A percentile compares a stretch with the other conserved stretches of the same genome.
Conservation (phyloP, 2,329 filamentous ascomycete species). For the Bipolaris oryzae region DNA sequence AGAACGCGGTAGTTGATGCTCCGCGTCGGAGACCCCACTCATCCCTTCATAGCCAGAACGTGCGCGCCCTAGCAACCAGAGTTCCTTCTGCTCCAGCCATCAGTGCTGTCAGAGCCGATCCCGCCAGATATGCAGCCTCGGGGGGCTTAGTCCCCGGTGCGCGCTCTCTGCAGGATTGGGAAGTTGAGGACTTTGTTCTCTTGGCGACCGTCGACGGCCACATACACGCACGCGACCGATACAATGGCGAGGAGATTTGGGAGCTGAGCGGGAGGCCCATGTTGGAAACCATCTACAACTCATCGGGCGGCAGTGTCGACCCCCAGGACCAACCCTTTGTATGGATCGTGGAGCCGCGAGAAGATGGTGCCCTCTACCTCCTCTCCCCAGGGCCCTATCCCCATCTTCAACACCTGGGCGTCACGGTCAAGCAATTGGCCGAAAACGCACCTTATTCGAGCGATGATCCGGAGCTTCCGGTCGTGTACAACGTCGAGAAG, state of each 20-base stretch:
- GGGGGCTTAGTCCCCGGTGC: conserved; percentile 67
- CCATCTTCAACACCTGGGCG: conserved; percentile 68
- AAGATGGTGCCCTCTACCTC: conserved; percentile 84
- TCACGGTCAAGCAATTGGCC: conserved; percentile 86
- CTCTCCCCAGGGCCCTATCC: conserved; percentile 71
- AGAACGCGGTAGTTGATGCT: conserved; percentile 26
- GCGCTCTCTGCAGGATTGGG: conserved; percentile 98
- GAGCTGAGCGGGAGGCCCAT: conserved; percentile 84
- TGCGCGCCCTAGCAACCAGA: conserved; percentile 95
- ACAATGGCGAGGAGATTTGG: conserved; percentile 84
- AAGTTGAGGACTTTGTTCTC: conserved; percentile 99
- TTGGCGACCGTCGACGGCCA: conserved; percentile 99
- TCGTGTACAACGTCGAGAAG: conserved; percentile 91
- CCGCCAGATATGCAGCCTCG: conserved; percentile 61
- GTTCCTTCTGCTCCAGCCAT: conserved; percentile 76
- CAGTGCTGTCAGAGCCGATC: conserved; percentile 91
- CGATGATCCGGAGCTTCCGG: conserved; percentile 66
- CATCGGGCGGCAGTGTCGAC: conserved; percentile 47
- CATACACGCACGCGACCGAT: conserved; percentile 87
- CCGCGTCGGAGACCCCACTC: conserved; percentile 32
- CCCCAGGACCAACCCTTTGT: conserved; percentile 78
- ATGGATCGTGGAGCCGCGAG: conserved; percentile 93
- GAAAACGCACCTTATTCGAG: conserved; percentile 79
- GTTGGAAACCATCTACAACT: conserved; percentile 84
- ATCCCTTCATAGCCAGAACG: conserved; percentile 61